Base-by-base conservation (phyloP, 345 rosid species). In the Lumnitzera littorea region DNA sequence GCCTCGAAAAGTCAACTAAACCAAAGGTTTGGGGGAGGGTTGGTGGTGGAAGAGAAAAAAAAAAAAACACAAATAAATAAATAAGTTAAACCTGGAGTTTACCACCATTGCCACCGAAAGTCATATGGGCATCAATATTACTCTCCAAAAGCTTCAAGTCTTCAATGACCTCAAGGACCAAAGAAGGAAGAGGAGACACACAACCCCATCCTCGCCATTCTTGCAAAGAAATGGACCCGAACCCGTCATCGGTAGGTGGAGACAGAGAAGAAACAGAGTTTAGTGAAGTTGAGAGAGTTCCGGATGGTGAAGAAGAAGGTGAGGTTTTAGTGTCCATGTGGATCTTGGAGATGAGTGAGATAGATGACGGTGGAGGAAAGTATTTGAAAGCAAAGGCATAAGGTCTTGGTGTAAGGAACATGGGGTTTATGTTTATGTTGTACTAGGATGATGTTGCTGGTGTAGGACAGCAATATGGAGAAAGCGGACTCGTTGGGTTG, bases 171-270 rank as follows among this genome's bases (percentile, higher is more conserved):
- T 81, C 83, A 55, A 72, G 67, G 48, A 91, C 95, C 77, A 80
- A 70, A 10, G 78, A 69, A 2, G 97, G 99, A 15, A 94, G 57
- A 0, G 82, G 83, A 62, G 96, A 91, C 50, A 67, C 71, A 24
- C 84, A 36, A 13, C 96, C 95, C 97, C 91, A 91, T 24, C 84
- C 78, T 74, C 69, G 82, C 96, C 99, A 90, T 48, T 91, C 96
- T 68, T 79, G 73, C 69, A 70, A 67, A 9, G 91, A 59, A 58
- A 88, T 46, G 48, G 58, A 0, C 11, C 82, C 86, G 46, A 63
- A 79, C 14, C 15, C 24, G 36, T 50, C 74, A 2, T 56, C 60
- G 4, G 63, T 13, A 4, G 72, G 55, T 2, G 72, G 67, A 48
- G 82, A 75, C 50, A 74, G 78, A 8, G 84, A 68, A 50, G 69